phyloP scores from a whole-genome alignment of 1,139 yeast genomes.

The Eremothecium coryli region DNA sequence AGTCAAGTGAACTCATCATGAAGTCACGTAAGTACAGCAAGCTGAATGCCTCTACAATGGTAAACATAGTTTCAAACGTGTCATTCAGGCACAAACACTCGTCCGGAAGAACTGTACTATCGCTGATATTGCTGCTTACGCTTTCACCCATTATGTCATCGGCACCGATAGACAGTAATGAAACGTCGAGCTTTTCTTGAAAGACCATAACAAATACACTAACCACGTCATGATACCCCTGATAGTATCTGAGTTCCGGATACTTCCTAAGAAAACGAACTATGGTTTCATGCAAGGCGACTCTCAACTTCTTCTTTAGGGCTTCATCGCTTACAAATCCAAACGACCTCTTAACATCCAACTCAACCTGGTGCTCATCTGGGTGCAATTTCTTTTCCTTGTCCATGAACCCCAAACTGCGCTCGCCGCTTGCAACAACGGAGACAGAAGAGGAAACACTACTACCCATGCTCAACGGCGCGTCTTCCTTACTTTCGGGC shows the following conservation, averaged over 20 bases:
- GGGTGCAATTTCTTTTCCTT: too few species aligned
- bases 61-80: constrained; percentile 37
- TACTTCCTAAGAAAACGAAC: constrained; percentile 48
- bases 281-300: constrained; percentile 41
- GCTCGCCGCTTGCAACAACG: not conserved
- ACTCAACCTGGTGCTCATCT: constrained; percentile 70
- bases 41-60: constrained; percentile 49
- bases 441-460: not conserved
- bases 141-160: constrained; percentile 7
- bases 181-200: constrained; percentile 20
- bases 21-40: constrained; percentile 68
- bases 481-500: too few species aligned
- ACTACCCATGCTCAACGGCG: not conserved
- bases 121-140: not conserved
- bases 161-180: constrained; percentile 1
- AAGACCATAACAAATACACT: constrained; percentile 55
- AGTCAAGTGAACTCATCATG: constrained; percentile 62
- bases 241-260: constrained; percentile 67
- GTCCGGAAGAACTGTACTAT: constrained; percentile 7
- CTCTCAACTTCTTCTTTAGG: constrained; percentile 29
- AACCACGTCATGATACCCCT: constrained; percentile 87
- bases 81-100: constrained; percentile 9
- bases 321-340: constrained; percentile 27
- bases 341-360: constrained; percentile 72
- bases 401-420: not conserved